These are phyloP conservation scores for Penstemon barbatus DNA, from an alignment of 257 asterid genomes.

Conservation along the genomic window DNA sequence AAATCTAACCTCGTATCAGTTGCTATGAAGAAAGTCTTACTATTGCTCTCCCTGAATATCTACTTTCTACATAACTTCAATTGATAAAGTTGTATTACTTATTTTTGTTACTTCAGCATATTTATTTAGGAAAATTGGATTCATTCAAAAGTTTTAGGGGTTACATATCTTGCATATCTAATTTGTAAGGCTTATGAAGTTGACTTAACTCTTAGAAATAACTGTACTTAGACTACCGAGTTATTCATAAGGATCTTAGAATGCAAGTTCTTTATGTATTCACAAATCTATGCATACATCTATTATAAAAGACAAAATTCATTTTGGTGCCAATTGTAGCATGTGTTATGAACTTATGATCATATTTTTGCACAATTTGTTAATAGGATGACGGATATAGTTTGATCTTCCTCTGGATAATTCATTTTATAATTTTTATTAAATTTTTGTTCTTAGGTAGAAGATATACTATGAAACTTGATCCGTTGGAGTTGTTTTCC, in stretches of 20 bases:
- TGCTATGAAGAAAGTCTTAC: conserved; percentile 8
- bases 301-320: no score
- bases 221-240: background rate
- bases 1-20: conserved; percentile 2
- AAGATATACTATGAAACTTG: conserved; percentile 3
- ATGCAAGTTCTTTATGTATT: background rate
- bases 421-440: background rate
- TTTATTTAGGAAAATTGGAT: background rate
- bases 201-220: background rate
- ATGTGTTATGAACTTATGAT: background rate
- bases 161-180: no score
- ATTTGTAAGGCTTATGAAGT: background rate
- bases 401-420: no score
- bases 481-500: conserved; percentile 16
- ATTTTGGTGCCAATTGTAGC: background rate
- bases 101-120: no score
- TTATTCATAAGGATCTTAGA: no score
- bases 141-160: background rate
- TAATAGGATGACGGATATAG: background rate
- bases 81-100: background rate
- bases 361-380: background rate
- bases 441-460: background rate
- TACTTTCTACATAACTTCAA: background rate
- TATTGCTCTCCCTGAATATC: background rate
- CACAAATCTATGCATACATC: background rate